Evolutionary conservation across 306 rosid species (phyloP).

Genomic region (Lathyrus sativus): DNA sequence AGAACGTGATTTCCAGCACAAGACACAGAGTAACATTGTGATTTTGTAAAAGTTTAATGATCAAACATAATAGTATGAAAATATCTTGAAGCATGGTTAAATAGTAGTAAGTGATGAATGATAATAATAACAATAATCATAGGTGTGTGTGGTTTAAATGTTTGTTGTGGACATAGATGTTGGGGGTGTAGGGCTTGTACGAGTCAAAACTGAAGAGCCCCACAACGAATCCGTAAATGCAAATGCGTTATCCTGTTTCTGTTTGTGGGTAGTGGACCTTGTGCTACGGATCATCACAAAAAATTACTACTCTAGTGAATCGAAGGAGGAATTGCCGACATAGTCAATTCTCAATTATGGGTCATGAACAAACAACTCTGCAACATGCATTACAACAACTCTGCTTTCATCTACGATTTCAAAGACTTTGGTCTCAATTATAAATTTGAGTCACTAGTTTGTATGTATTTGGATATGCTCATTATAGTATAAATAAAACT

Average conservation of each 20-base stretch:
- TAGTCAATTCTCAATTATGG: constrained; percentile 6
- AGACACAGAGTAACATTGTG: too few species aligned
- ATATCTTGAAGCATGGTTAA: too few species aligned
- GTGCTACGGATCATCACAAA: constrained; percentile 12
- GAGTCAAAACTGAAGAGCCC: constrained; percentile 27
- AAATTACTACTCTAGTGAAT: constrained; percentile 5
- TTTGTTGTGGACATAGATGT: constrained; percentile 1
- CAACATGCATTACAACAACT: not conserved
- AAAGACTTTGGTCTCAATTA: not conserved
- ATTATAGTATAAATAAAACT: too few species aligned
- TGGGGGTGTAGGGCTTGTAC: constrained; percentile 27
- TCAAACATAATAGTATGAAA: too few species aligned
- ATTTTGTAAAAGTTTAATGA: too few species aligned
- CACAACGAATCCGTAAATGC: constrained; percentile 34
- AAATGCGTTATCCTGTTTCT: constrained; percentile 39
- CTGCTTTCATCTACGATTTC: not conserved
- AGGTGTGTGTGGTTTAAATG: not conserved
- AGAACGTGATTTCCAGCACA: not conserved
- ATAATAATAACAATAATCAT: not conserved
- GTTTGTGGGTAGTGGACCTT: constrained; percentile 40
- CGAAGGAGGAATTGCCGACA: constrained; percentile 35
- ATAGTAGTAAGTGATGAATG: not conserved
- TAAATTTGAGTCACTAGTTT: not conserved
- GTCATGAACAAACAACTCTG: constrained; percentile 10
- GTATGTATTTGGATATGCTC: not conserved